These are phyloP conservation scores for Aspergillus brasiliensis DNA, from an alignment of 2,329 filamentous ascomycete genomes.

Conservation along the genomic window DNA sequence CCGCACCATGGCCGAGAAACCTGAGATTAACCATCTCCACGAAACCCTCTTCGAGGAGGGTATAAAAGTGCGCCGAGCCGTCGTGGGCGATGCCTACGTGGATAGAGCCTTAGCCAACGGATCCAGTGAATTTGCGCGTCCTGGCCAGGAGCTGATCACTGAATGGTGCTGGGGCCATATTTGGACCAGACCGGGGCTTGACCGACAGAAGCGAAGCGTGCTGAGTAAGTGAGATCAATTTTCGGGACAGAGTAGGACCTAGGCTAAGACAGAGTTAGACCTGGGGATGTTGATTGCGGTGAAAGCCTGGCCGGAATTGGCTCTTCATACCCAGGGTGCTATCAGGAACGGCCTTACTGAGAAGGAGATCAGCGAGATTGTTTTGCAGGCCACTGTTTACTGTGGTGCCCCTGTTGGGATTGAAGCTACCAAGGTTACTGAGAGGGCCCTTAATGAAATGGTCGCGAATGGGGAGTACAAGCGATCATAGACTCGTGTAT, in stretches of 20 bases:
- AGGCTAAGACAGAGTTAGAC: constrained; percentile 30
- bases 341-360: constrained; percentile 64
- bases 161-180: constrained; percentile 16
- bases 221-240: constrained; percentile 41
- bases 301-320: constrained; percentile 62
- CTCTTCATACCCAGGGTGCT: constrained; percentile 63
- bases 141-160: constrained; percentile 25
- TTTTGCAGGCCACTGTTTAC: constrained; percentile 54
- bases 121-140: constrained; percentile 23
- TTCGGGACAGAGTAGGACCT: no score
- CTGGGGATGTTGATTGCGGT: constrained; percentile 66
- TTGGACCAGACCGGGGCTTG: constrained; percentile 25
- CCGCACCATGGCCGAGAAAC: no score
- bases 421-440: constrained; percentile 57
- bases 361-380: constrained; percentile 64
- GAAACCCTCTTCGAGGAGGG: no score
- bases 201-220: constrained; percentile 62
- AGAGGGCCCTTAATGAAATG: constrained; percentile 56
- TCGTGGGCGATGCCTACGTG: constrained; percentile 18
- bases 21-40: no score
- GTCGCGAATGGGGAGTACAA: constrained; percentile 45
- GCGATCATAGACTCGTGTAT: constrained; percentile 5
- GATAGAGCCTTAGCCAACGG: constrained; percentile 23
- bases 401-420: constrained; percentile 58
- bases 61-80: constrained; percentile 2